These are phyloP conservation scores for Fusarium keratoplasticum DNA, from an alignment of 2,329 filamentous ascomycete genomes.

Conservation along the genomic window DNA sequence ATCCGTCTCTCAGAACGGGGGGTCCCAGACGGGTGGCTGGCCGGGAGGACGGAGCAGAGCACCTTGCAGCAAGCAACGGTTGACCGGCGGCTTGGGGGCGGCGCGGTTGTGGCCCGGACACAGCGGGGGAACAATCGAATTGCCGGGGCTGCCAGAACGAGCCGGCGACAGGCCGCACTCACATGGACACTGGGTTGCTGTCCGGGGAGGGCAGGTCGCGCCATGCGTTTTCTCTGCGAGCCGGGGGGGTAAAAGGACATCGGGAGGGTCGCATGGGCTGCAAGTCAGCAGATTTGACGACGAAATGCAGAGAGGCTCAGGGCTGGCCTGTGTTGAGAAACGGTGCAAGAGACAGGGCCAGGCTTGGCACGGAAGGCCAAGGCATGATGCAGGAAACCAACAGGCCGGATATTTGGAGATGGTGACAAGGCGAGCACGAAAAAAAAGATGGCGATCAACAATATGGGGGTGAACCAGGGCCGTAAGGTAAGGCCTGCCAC, in stretches of 20 bases:
- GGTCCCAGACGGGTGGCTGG: constrained; percentile 21
- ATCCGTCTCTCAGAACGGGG: constrained; percentile 26
- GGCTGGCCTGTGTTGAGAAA: constrained; percentile 11
- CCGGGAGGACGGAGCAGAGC: constrained; percentile 22
- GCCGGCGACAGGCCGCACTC: constrained; percentile 32
- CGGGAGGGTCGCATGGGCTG: constrained; percentile 37
- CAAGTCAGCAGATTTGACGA: constrained; percentile 42
- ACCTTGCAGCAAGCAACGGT: constrained; percentile 29
- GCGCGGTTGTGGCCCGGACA: constrained; percentile 16
- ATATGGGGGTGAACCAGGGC: constrained; percentile 22
- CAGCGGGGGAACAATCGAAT: constrained; percentile 20
- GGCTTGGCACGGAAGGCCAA: constrained; percentile 1
- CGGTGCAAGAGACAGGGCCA: constrained; percentile 3
- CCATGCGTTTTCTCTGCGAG: constrained; percentile 15
- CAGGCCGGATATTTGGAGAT: constrained; percentile 39
- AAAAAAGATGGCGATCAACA: constrained; percentile 29
- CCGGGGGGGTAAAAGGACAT: constrained; percentile 7
- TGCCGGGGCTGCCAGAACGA: constrained; percentile 33
- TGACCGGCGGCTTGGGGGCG: constrained; percentile 26
- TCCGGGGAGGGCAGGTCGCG: constrained; percentile 18
- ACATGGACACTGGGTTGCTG: constrained; percentile 13
- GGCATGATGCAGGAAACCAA: constrained; percentile 19
- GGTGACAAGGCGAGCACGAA: constrained; percentile 23
- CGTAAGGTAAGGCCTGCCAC: constrained; percentile 30
- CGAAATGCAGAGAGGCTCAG: constrained; percentile 10